Evolutionary conservation across 1,139 yeast species (phyloP).

Genomic region (Taiozyma onychis): DNA sequence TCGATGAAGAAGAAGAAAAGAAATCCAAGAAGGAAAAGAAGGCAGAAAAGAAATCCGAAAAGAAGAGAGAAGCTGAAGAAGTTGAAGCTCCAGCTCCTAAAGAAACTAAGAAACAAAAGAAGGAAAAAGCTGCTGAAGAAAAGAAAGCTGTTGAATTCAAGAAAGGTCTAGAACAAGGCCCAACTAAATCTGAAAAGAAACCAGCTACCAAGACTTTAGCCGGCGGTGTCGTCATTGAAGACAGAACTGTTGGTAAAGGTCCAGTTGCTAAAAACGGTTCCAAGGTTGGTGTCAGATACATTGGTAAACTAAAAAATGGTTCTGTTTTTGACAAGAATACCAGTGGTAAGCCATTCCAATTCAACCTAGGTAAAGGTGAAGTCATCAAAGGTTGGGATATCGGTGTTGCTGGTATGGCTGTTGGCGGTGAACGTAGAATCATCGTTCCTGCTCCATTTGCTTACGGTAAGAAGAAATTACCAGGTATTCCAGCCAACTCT

Average conservation of each 20-base stretch:
- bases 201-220: conserved; percentile 70
- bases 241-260: conserved; percentile 85
- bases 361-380: conserved; percentile 93
- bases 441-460: conserved; percentile 95
- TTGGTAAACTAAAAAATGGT: conserved; percentile 95
- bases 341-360: conserved; percentile 90
- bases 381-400: conserved; percentile 98
- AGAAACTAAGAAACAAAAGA: conserved; percentile 26
- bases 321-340: conserved; percentile 96
- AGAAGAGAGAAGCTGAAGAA: conserved; percentile 35
- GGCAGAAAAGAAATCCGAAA: conserved; percentile 40
- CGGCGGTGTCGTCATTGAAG: conserved; percentile 93
- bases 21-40: conserved; percentile 30
- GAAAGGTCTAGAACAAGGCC: conserved; percentile 91
- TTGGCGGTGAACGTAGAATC: conserved; percentile 98
- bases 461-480: conserved; percentile 88
- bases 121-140: conserved; percentile 35
- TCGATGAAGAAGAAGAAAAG: conserved; percentile 38
- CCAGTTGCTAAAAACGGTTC: conserved; percentile 83
- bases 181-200: conserved; percentile 43
- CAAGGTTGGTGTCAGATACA: conserved; percentile 94
- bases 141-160: conserved; percentile 81
- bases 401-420: conserved; percentile 98
- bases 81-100: conserved; percentile 27
- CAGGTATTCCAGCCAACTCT: conserved; percentile 97